phyloP scores from a whole-genome alignment of 2,329 filamentous ascomycete species.

The Sporothrix inflata region DNA sequence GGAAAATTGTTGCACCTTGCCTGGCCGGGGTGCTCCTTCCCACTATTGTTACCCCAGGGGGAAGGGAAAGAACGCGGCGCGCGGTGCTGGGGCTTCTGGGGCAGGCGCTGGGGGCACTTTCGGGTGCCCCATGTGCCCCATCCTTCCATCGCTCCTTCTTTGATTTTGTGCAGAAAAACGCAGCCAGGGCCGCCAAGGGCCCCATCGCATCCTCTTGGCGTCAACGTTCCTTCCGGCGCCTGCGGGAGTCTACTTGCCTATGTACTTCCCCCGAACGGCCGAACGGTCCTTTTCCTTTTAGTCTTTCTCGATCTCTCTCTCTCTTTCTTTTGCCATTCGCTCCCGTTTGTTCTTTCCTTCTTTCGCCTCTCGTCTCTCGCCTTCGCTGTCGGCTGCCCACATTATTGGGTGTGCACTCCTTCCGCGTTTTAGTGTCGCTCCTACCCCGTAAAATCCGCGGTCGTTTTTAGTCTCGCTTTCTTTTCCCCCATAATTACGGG shows the following conservation, averaged over 20 bases:
- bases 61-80: slow-evolving; percentile 8
- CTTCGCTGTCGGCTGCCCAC: background rate
- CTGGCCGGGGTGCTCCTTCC: background rate
- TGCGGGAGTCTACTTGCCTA: slow-evolving; percentile 9
- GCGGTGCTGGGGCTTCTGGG: background rate
- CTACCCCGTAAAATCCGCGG: slow-evolving; percentile 26
- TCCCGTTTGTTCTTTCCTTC: background rate
- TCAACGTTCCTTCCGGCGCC: too few relatives aligned
- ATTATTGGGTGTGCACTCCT: slow-evolving; percentile 20
- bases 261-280: slow-evolving; percentile 16
- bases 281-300: background rate
- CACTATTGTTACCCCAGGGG: slow-evolving; percentile 4
- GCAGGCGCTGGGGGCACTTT: background rate
- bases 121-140: background rate
- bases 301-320: too few relatives aligned
- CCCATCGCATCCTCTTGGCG: background rate
- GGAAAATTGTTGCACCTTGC: background rate
- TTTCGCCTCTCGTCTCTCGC: background rate
- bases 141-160: background rate
- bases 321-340: too few relatives aligned
- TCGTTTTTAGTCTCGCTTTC: slow-evolving; percentile 1
- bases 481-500: slow-evolving; percentile 22
- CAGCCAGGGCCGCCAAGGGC: slow-evolving; percentile 1
- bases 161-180: slow-evolving; percentile 5
- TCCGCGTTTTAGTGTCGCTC: slow-evolving; percentile 21